Conservation (phyloP, 169 alveolate species). For the Cryptosporidium tyzzeri region DNA sequence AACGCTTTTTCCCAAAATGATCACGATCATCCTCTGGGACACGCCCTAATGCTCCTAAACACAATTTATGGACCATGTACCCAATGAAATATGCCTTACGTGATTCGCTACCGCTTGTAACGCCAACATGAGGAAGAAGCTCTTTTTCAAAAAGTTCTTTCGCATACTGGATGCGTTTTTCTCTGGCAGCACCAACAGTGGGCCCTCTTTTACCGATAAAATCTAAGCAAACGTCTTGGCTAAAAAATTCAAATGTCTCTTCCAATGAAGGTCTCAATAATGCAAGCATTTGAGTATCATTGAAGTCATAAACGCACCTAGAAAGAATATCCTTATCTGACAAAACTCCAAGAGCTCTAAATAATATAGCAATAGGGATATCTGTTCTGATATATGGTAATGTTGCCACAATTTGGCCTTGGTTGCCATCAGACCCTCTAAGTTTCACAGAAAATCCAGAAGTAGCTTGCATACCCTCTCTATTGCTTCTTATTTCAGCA, state of each 20-base stretch:
- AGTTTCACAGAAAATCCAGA: conserved; percentile 93
- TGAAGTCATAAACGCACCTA: conserved; percentile 93
- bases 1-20: conserved; percentile 99
- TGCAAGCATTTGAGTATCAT: conserved; percentile 96
- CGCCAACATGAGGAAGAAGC: conserved; percentile 98
- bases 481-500: conserved; percentile 96
- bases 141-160: conserved; percentile 94
- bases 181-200: conserved; percentile 93
- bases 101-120: conserved; percentile 91
- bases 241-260: conserved; percentile 93
- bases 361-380: conserved; percentile 95
- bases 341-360: conserved; percentile 97
- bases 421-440: conserved; percentile 78
- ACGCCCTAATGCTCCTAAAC: conserved; percentile 96
- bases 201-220: conserved; percentile 96
- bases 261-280: conserved; percentile 94
- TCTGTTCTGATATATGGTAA: conserved; percentile 96
- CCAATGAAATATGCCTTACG: conserved; percentile 99
- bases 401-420: conserved; percentile 95
- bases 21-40: conserved; percentile 99
- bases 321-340: conserved; percentile 91
- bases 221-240: conserved; percentile 92
- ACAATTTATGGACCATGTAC: conserved; percentile 97
- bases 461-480: conserved; percentile 95
- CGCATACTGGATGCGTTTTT: conserved; percentile 94